Percentiles rank a stretch among this genome's conserved stretches.
Evolutionary conservation across 768 basidiomycete species (phyloP).

Genomic region (Sporobolomyces roseus): DNA sequence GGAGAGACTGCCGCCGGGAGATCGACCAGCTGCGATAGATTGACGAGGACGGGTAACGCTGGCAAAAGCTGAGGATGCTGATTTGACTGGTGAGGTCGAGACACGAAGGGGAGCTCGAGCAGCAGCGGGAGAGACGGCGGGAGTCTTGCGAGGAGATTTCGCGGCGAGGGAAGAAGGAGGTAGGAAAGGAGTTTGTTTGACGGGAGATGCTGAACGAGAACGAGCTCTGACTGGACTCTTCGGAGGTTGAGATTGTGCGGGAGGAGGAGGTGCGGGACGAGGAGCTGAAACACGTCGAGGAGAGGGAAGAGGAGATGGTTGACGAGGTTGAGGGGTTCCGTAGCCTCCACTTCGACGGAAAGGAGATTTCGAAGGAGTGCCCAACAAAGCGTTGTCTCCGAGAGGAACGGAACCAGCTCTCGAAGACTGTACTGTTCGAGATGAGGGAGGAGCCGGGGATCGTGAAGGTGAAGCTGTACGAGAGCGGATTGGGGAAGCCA

Average conservation of each 20-base stretch:
- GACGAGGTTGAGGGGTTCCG: background rate
- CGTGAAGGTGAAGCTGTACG: slow-evolving; percentile 20
- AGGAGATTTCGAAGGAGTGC: slow-evolving; percentile 14
- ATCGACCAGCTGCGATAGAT: slow-evolving; percentile 21
- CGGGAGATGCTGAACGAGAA: slow-evolving; percentile 25
- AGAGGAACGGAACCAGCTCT: slow-evolving; percentile 17
- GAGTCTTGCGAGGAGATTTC: background rate
- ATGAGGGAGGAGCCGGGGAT: background rate
- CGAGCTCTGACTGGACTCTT: slow-evolving; percentile 8
- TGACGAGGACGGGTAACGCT: background rate
- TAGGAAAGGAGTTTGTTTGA: slow-evolving; percentile 16
- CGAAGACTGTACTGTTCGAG: background rate
- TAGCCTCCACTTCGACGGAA: slow-evolving; percentile 9
- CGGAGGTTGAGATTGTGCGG: background rate
- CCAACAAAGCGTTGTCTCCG: background rate
- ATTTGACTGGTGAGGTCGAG: background rate
- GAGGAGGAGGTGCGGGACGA: background rate
- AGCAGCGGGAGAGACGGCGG: background rate
- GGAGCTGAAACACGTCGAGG: slow-evolving; percentile 13
- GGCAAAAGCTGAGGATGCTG: background rate
- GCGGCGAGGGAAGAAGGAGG: slow-evolving; percentile 12
- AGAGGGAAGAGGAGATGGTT: slow-evolving; percentile 15
- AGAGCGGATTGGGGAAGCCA: background rate
- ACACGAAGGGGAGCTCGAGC: background rate
- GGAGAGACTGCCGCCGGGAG: slow-evolving; percentile 27